Evolutionary conservation across 2,329 filamentous ascomycete genomes (phyloP), one percentile per base, ranked within the genome.

Genomic region (Arthrobotrys musiformis): DNA sequence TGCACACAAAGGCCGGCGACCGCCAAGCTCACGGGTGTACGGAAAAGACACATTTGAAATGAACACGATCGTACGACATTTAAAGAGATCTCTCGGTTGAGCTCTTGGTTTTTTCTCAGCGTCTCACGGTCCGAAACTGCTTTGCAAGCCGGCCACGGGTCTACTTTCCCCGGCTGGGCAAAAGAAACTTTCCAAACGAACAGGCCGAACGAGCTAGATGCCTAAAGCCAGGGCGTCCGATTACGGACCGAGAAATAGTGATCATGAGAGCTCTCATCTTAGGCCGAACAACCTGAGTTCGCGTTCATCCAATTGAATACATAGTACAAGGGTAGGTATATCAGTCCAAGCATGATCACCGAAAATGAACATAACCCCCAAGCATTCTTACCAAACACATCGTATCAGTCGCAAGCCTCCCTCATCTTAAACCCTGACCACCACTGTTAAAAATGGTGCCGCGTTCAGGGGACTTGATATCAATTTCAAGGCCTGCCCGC

Each of bases 241-340:
- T 72, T 35, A 40, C 68, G 68, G 68, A 72, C 68, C 68, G 68
- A 72, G 48, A 58, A 37, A 72, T 56, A 19, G n/a, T n/a, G 22
- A 33, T 9, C 28, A 48, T 17, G 28, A 35, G 64, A 58, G 64
- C 64, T 60, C 64, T 42, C 35, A 19, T 24, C 19, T 33, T 11
- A 17, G 26, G 15, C 9, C 30, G 4, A 46, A 22, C 22, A 35
- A 33, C 15, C 35, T 17, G 46, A 54, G 40, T 42, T 15, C 44
- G 44, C 19, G 48, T 50, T 52, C 35, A 37, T 26, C 48, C 35
- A 37, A 37, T 40, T 3, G n/a, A 33, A 56, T 56, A 19, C 2
- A 52, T 35, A 26, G 4, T 33, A 33, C 9, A 33, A 5, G 5
- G 30, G 30, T 33, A 5, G 30, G 30, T 33, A 33, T 9, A 42